Evolutionary conservation across 192 early-diverging fungal genomes (phyloP), one percentile per base, ranked within the genome.

Genomic region (Coemansia sp.): DNA sequence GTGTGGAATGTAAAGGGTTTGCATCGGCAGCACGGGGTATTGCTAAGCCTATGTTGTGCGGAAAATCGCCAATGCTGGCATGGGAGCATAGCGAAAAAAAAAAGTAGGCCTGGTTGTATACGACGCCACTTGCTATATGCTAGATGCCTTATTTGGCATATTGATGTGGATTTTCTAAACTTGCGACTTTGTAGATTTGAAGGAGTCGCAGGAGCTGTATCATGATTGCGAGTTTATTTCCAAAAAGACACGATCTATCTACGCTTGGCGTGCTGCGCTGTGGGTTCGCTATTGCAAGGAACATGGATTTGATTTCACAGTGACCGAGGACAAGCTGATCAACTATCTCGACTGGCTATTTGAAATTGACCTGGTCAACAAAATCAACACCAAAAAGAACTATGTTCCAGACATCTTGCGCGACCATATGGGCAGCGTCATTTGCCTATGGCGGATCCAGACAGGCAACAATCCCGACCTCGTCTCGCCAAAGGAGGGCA

Each of bases 221-320:
- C 59, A 71, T 7, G 48, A 56, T 50, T 70, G 67, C 64, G 67
- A 63, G 49, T 77, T 77, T 53, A 77, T 77, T 8, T 70, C 74
- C 9, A 77, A 77, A 64, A 77, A 77, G 64, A 77, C 74, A 0
- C 64, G 74, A 26, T 77, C 74, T 3, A 77, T 77, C 40, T 77
- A 77, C 26, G 67, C 74, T 9, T 77, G 74, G 74, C 63, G 74
- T 15, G 56, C 64, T 0, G 74, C 74, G 5, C 44, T 77, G 39
- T 77, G 74, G 74, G 68, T 77, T 39, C 67, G 74, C 15, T 77
- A 66, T 44, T 77, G 74, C 68, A 70, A 71, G 31, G 68, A 77
- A 49, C 56, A 53, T 17, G 40, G 58, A 15, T 18, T 50, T 3
- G 64, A 71, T 26, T 77, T 48, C 60, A 23, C 41, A 8, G 74